Conservation (phyloP, 164 flowering plant species). For the Umbilicus rupestris region DNA sequence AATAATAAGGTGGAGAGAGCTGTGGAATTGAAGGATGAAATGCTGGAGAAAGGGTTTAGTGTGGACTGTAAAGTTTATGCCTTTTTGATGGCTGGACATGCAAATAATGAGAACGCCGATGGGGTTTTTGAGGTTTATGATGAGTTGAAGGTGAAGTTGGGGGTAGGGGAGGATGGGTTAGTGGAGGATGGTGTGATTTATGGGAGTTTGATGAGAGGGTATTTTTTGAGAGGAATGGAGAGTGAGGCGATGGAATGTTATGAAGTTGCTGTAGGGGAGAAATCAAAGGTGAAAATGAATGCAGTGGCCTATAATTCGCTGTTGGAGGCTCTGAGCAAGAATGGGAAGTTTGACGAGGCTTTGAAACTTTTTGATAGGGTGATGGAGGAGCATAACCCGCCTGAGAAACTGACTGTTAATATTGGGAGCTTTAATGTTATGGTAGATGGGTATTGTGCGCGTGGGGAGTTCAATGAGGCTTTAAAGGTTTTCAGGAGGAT, state of each 20-base stretch:
- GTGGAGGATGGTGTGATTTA: constrained; percentile 56
- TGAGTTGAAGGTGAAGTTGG: constrained; percentile 72
- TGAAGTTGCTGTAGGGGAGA: constrained; percentile 34
- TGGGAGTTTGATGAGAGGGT: constrained; percentile 75
- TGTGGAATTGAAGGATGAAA: constrained; percentile 56
- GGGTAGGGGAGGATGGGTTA: constrained; percentile 29
- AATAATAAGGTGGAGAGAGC: constrained; percentile 48
- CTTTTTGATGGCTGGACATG: constrained; percentile 59
- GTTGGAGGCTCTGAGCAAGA: constrained; percentile 76
- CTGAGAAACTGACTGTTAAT: constrained; percentile 52
- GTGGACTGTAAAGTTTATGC: constrained; percentile 58
- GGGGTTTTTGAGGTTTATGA: constrained; percentile 51
- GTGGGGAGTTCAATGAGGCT: constrained; percentile 58
- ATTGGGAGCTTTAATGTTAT: constrained; percentile 81
- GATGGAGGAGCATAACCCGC: constrained; percentile 53
- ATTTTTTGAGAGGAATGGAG: constrained; percentile 72
- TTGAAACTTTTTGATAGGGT: constrained; percentile 60
- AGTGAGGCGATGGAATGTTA: constrained; percentile 75
- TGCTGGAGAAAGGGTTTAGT: constrained; percentile 46
- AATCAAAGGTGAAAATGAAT: constrained; percentile 42
- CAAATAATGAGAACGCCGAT: constrained; percentile 40
- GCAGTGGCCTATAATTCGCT: constrained; percentile 67
- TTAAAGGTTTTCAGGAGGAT: constrained; percentile 61
- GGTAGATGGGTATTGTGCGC: constrained; percentile 58
- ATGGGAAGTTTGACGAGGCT: constrained; percentile 70